These are phyloP conservation scores for Talaromyces sp. DNA, from an alignment of 2,329 filamentous ascomycete genomes.

Conservation along the genomic window DNA sequence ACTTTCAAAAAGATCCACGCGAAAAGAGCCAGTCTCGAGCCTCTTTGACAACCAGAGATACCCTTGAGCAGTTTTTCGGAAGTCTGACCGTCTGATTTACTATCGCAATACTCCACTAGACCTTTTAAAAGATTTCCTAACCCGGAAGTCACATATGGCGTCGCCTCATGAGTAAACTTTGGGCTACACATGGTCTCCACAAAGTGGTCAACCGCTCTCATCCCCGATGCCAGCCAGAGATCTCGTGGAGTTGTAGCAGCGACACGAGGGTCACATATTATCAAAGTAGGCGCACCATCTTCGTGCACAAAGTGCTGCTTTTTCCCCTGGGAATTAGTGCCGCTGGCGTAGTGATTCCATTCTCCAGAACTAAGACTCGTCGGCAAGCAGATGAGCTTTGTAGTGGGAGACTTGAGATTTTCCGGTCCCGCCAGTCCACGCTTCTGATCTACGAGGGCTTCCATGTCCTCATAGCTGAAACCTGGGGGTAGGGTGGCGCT, in stretches of 20 bases:
- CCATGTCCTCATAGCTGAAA: conserved; percentile 1
- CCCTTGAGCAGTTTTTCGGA: conserved; percentile 2
- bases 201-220: conserved; percentile 3
- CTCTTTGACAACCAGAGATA: conserved; percentile 4
- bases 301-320: conserved; percentile 4
- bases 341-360: conserved; percentile 5
- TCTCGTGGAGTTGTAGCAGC: conserved; percentile 2
- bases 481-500: background rate
- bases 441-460: conserved; percentile 2
- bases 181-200: conserved; percentile 4
- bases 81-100: background rate
- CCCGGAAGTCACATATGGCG: background rate
- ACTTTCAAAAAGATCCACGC: background rate
- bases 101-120: conserved; percentile 1
- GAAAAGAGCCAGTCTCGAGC: background rate
- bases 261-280: conserved; percentile 1
- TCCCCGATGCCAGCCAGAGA: conserved; percentile 4
- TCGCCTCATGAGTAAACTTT: background rate
- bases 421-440: background rate
- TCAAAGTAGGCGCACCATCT: background rate
- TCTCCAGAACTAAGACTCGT: background rate
- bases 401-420: background rate
- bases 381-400: background rate
- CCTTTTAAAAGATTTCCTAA: conserved; percentile 1
- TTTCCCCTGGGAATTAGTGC: conserved; percentile 1